phyloP scores from a whole-genome alignment of 345 rosid species.

The Euphorbia lathyris region DNA sequence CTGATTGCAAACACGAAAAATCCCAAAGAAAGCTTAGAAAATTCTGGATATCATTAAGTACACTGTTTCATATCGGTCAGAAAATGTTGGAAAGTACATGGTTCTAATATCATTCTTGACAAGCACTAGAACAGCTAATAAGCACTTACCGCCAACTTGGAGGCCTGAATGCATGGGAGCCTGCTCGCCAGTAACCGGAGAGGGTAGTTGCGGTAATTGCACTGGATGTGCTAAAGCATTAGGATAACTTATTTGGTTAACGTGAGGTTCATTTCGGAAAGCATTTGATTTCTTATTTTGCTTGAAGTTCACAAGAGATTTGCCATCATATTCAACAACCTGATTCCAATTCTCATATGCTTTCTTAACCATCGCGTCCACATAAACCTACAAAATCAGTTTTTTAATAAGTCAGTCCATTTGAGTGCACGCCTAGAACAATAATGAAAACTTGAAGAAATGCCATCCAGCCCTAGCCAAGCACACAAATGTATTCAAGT shows the following conservation, averaged over 20 bases:
- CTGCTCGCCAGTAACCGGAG: conserved; percentile 49
- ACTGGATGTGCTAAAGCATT: conserved; percentile 47
- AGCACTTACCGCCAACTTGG: conserved; percentile 53
- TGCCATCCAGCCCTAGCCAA: no score
- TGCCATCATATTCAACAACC: conserved; percentile 88
- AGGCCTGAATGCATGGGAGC: conserved; percentile 48
- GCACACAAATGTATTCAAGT: no score
- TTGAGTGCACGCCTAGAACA: no score
- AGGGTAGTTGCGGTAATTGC: conserved; percentile 48
- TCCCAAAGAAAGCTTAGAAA: conserved; percentile 6
- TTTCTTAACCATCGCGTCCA: conserved; percentile 81
- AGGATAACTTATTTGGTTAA: conserved; percentile 41
- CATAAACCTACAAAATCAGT: conserved; percentile 59
- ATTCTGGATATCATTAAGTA: no score
- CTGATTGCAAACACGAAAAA: conserved; percentile 29
- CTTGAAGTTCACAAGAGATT: conserved; percentile 66
- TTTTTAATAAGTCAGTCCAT: neutral
- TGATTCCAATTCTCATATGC: conserved; percentile 92
- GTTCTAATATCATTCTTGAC: neutral
- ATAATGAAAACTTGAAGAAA: no score
- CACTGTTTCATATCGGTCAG: neutral
- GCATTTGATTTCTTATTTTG: conserved; percentile 52
- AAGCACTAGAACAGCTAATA: neutral
- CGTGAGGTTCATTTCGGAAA: conserved; percentile 47
- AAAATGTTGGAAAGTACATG: neutral